Base-by-base conservation (phyloP, 108 stramenopile species). In the Cyclostephanos tholiformis region DNA sequence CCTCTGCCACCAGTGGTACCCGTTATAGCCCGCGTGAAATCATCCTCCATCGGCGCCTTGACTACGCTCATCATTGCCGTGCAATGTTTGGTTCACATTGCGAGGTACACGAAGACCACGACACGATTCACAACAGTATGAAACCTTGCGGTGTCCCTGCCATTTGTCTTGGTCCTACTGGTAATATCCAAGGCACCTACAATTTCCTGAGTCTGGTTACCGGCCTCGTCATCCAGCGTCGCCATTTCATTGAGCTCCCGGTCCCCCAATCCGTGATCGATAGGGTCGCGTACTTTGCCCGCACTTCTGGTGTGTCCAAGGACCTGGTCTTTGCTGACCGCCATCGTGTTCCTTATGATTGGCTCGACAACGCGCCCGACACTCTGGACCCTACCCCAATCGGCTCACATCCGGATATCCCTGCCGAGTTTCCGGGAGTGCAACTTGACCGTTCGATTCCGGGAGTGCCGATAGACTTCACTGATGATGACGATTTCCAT, bases 181-280 rank as follows among this genome's bases (percentile, higher is more conserved):
- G 69, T 23, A 69, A 69, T 36, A 56, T 39, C 38, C 69, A 69
- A 69, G 69, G 69, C n/a, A 59, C 35, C 19, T 59, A 58, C 36
- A 57, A 58, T 17, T 69, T 69, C 16, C 14, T 69, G 19, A 36
- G 32, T 59, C 55, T 69, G 19, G 38, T 27, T 10, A 58, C 56
- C 19, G 27, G 27, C 6, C 19, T 13, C 17, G 32, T 69, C 4
- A 58, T 69, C 30, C 56, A 57, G 16, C 55, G 56, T 23, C 38
- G 43, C 22, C 22, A 57, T 7, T 69, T 72, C 61, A 65, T 53
- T 0, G 65, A 14, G 17, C 26, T 84, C 2, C 82, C 86, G 23
- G 81, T 83, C 75, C 82, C 86, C 20, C 26, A 74, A 17, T 26
- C 44, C 2, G 77, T 79, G 16, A 72, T 84, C 29, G 60, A 52